Percentiles rank a stretch among this genome's conserved stretches.
These are phyloP conservation scores for Nitzschia sp. DNA, from an alignment of 108 stramenopile species.

Conservation along the genomic window DNA sequence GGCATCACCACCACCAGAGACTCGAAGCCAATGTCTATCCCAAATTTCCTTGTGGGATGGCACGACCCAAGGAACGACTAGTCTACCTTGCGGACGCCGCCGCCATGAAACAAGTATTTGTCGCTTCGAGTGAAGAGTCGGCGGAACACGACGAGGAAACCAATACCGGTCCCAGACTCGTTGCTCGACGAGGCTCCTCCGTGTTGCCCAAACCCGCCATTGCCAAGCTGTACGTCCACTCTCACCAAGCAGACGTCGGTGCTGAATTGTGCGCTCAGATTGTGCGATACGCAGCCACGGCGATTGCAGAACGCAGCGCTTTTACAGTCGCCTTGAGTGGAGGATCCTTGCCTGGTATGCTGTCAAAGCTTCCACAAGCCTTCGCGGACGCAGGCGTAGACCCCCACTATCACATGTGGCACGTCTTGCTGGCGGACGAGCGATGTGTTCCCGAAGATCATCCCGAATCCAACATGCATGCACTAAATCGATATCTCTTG, in stretches of 20 bases:
- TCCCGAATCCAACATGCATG: constrained; percentile 81
- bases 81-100: constrained; percentile 80
- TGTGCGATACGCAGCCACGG: constrained; percentile 3
- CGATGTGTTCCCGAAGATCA: constrained; percentile 82
- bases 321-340: constrained; percentile 91
- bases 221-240: background rate
- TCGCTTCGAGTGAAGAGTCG: background rate
- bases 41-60: constrained; percentile 79
- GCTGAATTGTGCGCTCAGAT: constrained; percentile 11
- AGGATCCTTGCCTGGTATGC: constrained; percentile 85
- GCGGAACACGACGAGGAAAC: background rate
- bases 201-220: background rate
- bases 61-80: constrained; percentile 49
- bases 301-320: constrained; percentile 30
- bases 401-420: constrained; percentile 75
- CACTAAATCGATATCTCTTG: constrained; percentile 55
- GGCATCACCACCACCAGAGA: too few species aligned
- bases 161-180: background rate
- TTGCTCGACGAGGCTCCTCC: background rate
- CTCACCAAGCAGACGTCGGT: background rate
- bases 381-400: constrained; percentile 35
- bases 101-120: constrained; percentile 33
- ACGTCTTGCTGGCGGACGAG: constrained; percentile 92
- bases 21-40: constrained; percentile 34
- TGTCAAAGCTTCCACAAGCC: constrained; percentile 40